Conservation (phyloP, 371 early-diverging fungal genomes). For the Blakeslea trispora region DNA sequence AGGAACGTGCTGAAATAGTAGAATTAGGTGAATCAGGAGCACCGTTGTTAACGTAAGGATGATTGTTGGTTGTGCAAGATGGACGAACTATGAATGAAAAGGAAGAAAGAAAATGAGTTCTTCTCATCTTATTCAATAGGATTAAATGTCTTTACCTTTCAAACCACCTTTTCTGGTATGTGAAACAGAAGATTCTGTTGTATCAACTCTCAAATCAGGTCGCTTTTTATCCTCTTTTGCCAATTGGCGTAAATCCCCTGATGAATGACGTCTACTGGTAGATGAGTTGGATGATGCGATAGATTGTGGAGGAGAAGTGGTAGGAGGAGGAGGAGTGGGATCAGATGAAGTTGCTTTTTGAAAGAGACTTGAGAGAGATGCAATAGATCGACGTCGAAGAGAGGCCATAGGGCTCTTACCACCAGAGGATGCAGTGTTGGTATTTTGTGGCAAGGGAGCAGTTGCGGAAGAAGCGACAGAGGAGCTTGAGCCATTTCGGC, state of each 20-base stretch:
- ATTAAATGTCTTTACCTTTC: slow-evolving; percentile 39
- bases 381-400: slow-evolving; percentile 45
- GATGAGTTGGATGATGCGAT: slow-evolving; percentile 8
- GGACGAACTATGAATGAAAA: slow-evolving; percentile 11
- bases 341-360: slow-evolving; percentile 16
- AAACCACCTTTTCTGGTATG: slow-evolving; percentile 25
- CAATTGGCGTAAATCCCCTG: slow-evolving; percentile 32
- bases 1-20: slow-evolving; percentile 31
- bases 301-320: slow-evolving; percentile 7
- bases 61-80: slow-evolving; percentile 10
- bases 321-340: no score
- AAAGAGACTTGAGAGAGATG: slow-evolving; percentile 39
- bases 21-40: slow-evolving; percentile 46
- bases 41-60: slow-evolving; percentile 5
- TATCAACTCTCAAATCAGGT: slow-evolving; percentile 37
- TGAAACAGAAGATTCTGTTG: slow-evolving; percentile 14
- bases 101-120: slow-evolving; percentile 1
- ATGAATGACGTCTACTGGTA: slow-evolving; percentile 21
- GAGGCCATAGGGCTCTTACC: slow-evolving; percentile 17
- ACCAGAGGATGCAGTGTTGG: neutral
- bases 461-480: slow-evolving; percentile 14
- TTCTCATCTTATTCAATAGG: no score
- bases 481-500: slow-evolving; percentile 15
- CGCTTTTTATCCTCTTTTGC: slow-evolving; percentile 24
- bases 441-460: slow-evolving; percentile 11